Base-by-base conservation (phyloP, 441 rosid species). In the Adansonia madagascariensis region DNA sequence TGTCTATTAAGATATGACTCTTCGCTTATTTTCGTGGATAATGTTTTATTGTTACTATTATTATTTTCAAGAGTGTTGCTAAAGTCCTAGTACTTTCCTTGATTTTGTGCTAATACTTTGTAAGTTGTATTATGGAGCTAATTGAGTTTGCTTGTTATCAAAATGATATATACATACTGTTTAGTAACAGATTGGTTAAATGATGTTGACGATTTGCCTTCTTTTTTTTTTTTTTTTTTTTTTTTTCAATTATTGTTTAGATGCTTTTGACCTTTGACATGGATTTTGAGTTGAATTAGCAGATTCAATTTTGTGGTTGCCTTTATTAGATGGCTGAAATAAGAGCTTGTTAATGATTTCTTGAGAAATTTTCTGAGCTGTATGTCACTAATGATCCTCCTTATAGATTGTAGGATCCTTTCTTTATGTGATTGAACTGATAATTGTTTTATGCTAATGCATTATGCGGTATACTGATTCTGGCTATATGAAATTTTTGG, bases 401-500 rank as follows among this genome's bases (percentile, higher is more conserved):
- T 64, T 75, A 27, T 63, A 43, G n/a, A 55, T 53, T 64, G 44
- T 53, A 62, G 52, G 47, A 43, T 18, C 66, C 44, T 3, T 31
- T 62, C 3, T n/a, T 3, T 11, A 4, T 50, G 44, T 41, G 11
- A 72, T 1, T 75, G 43, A 61, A 59, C 31, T 67, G 60, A 59
- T 20, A n/a, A 57, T 47, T 64, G 17, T 55, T 20, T 11, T 47
- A 43, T 44, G 75, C 57, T 9, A 15, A 64, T 49, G 73, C 60
- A 71, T 17, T 56, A 44, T 46, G 44, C 43, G 14, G 66, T 61
- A 39, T 31, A 31, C 60, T 60, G 31, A 50, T 67, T 71, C 57
- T 66, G 14, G 69, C 59, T 68, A 69, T 43, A 56, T 61, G 17
- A 73, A 74, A 17, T 41, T 50, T 83, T 79, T 86, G 63, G 60